Conservation (phyloP, 805 yeast genomes). For the Lachancea cidri region DNA sequence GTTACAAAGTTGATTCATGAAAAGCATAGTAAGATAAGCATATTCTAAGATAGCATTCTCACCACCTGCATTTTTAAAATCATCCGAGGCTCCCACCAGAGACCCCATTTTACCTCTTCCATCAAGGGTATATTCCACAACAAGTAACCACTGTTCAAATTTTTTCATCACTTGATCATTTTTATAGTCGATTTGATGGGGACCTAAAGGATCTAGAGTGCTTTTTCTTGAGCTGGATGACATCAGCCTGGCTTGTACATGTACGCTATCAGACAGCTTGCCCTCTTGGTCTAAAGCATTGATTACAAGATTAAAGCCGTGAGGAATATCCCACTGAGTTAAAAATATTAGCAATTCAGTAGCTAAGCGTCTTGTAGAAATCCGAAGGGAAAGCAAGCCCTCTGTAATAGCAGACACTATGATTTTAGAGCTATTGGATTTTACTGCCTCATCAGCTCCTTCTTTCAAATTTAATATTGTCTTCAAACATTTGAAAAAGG, state of each 20-base stretch:
- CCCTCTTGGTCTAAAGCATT: slow-evolving; percentile 38
- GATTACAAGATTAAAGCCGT: slow-evolving; percentile 40
- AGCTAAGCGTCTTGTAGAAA: slow-evolving; percentile 71
- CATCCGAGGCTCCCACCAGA: slow-evolving; percentile 87
- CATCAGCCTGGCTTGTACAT: slow-evolving; percentile 20
- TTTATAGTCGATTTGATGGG: neutral
- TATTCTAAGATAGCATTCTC: slow-evolving; percentile 38
- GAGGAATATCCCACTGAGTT: slow-evolving; percentile 40
- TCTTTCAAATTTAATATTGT: slow-evolving; percentile 61
- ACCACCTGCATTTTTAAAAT: slow-evolving; percentile 45
- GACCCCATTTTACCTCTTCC: slow-evolving; percentile 91
- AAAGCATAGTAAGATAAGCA: slow-evolving; percentile 28
- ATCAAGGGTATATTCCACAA: slow-evolving; percentile 62
- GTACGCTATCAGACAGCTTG: slow-evolving; percentile 27
- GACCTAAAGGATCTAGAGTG: neutral
- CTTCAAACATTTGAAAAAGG: slow-evolving; percentile 71
- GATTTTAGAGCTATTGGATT: slow-evolving; percentile 30
- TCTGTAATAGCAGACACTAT: slow-evolving; percentile 60
- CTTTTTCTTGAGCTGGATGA: neutral
- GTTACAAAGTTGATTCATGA: slow-evolving; percentile 29
- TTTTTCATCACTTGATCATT: slow-evolving; percentile 35
- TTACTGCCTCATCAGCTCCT: slow-evolving; percentile 54
- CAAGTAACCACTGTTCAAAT: slow-evolving; percentile 66
- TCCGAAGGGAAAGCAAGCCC: slow-evolving; percentile 67
- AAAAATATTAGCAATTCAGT: slow-evolving; percentile 68